These are phyloP conservation scores for Eimeria zaria DNA, from an alignment of 169 alveolate species.

Conservation along the genomic window DNA sequence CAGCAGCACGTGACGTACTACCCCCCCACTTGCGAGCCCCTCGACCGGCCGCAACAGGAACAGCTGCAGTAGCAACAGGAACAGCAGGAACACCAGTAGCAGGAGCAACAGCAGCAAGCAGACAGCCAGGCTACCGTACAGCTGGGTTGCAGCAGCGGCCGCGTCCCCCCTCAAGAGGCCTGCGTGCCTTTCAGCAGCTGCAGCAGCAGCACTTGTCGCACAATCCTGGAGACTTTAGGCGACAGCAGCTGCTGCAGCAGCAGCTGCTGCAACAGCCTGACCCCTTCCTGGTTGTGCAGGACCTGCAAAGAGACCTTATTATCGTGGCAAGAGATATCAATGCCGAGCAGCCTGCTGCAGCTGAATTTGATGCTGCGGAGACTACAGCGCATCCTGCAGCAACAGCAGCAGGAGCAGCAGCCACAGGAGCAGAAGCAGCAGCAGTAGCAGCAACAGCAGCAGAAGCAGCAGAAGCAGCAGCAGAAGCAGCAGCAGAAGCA, in stretches of 20 bases:
- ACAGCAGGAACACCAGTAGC: no score
- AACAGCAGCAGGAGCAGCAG: no score
- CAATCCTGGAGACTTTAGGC: conserved; percentile 20
- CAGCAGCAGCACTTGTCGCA: conserved; percentile 37
- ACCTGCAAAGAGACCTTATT: conserved; percentile 35
- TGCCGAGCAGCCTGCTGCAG: conserved; percentile 9
- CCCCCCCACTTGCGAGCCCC: conserved; percentile 81
- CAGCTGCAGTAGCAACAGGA: not conserved
- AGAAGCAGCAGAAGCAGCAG: no score
- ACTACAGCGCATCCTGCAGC: not conserved
- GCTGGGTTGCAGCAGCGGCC: conserved; percentile 48
- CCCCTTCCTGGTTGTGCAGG: conserved; percentile 46
- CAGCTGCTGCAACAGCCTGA: conserved; percentile 55
- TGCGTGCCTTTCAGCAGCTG: not conserved
- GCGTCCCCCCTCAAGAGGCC: not conserved
- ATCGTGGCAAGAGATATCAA: conserved; percentile 22
- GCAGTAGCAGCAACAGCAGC: no score
- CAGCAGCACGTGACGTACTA: conserved; percentile 30
- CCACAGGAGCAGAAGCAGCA: no score
- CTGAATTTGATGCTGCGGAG: not conserved
- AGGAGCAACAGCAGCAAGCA: no score
- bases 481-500: no score
- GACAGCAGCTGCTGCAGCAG: conserved; percentile 53
- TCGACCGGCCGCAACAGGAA: conserved; percentile 14
- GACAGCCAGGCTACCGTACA: conserved; percentile 24